Evolutionary conservation across 2,329 filamentous ascomycete species (phyloP).

Genomic region (Arthrobotrys entomopaga): DNA sequence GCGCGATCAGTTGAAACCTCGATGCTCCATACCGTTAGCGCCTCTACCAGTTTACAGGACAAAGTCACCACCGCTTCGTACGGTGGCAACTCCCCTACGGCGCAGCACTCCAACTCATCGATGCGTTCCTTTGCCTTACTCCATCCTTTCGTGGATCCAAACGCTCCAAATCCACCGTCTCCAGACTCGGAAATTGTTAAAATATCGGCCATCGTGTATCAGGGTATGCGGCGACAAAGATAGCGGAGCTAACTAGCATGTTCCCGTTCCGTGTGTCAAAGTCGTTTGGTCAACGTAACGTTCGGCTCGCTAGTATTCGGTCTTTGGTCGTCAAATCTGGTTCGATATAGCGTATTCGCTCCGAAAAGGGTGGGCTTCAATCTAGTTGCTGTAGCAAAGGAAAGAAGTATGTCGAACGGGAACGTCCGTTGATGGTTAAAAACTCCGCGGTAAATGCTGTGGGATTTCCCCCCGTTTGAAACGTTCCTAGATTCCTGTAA

Average conservation of each 20-base stretch:
- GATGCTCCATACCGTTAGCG: conserved; percentile 15
- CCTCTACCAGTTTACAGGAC: conserved; percentile 27
- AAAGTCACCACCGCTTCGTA: conserved; percentile 29
- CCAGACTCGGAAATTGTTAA: conserved; percentile 33
- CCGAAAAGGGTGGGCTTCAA: neutral
- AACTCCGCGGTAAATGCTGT: neutral
- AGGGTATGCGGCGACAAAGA: conserved; percentile 49
- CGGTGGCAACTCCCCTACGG: conserved; percentile 32
- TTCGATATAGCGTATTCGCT: neutral
- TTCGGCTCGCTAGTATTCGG: neutral
- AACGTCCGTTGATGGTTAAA: neutral
- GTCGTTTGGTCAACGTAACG: conserved; percentile 4
- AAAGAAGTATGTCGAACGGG: neutral
- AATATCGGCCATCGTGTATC: conserved; percentile 54
- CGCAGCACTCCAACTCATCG: conserved; percentile 9
- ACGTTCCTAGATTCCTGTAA: conserved; percentile 10
- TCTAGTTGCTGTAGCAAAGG: neutral
- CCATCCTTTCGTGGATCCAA: neutral
- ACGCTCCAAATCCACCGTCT: neutral
- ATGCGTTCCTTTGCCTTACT: conserved; percentile 15
- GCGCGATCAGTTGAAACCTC: neutral
- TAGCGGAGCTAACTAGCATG: conserved; percentile 44
- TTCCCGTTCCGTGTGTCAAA: conserved; percentile 26
- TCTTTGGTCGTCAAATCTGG: neutral
- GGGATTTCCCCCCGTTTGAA: neutral